phyloP scores from a whole-genome alignment of 768 basidiomycete genomes.

The Lepiota venenata region DNA sequence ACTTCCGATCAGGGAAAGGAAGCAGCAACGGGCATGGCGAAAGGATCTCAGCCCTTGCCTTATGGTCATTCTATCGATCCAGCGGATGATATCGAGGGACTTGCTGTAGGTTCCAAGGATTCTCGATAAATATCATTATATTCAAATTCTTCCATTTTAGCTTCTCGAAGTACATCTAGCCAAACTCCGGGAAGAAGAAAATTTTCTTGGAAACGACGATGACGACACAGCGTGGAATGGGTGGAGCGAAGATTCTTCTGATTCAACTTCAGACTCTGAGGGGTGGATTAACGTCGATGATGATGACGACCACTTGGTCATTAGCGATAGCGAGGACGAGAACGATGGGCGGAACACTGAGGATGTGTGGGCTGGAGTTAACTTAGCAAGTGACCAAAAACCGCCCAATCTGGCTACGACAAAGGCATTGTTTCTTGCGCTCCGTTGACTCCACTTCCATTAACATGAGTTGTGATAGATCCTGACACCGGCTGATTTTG shows the following conservation, averaged over 20 bases:
- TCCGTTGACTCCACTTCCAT: not conserved
- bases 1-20: slow-evolving; percentile 73
- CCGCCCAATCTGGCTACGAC: slow-evolving; percentile 72
- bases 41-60: slow-evolving; percentile 63
- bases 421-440: slow-evolving; percentile 47
- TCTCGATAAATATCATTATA: not conserved
- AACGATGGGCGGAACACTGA: slow-evolving; percentile 46
- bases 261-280: slow-evolving; percentile 51
- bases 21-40: slow-evolving; percentile 72
- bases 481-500: slow-evolving; percentile 96
- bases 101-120: slow-evolving; percentile 53
- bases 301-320: slow-evolving; percentile 65
- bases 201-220: slow-evolving; percentile 43
- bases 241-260: slow-evolving; percentile 77
- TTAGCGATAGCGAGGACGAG: slow-evolving; percentile 87
- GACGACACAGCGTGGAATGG: slow-evolving; percentile 78
- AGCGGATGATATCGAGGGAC: slow-evolving; percentile 85
- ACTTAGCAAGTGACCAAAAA: slow-evolving; percentile 24
- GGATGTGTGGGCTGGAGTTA: slow-evolving; percentile 17
- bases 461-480: slow-evolving; percentile 51
- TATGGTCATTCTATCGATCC: slow-evolving; percentile 79
- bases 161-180: slow-evolving; percentile 86
- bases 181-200: slow-evolving; percentile 63
- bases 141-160: slow-evolving; percentile 32
- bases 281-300: slow-evolving; percentile 85